Conservation (phyloP, 2,329 filamentous ascomycete genomes). For the Microcyclosporella mali region DNA sequence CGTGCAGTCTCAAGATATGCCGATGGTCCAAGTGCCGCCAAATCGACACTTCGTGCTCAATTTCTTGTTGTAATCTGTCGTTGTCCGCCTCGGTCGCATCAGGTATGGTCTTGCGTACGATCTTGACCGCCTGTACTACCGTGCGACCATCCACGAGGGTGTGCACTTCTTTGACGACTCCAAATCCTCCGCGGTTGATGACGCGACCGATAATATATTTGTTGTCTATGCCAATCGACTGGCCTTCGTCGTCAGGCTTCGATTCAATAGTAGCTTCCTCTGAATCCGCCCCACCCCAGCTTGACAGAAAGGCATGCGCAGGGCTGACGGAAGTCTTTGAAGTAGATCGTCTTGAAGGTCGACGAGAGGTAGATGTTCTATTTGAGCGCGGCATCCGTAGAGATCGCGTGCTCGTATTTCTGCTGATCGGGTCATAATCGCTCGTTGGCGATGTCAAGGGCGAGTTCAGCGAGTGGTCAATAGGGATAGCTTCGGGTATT, state of each 20-base stretch:
- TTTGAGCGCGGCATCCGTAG: slow-evolving; percentile 18
- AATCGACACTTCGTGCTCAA: slow-evolving; percentile 62
- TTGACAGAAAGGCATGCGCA: slow-evolving; percentile 28
- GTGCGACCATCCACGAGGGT: slow-evolving; percentile 51
- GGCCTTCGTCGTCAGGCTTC: slow-evolving; percentile 61
- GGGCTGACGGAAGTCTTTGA: slow-evolving; percentile 27
- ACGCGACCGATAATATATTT: slow-evolving; percentile 63
- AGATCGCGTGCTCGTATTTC: slow-evolving; percentile 27
- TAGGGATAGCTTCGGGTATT: slow-evolving; percentile 24
- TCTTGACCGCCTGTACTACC: slow-evolving; percentile 59
- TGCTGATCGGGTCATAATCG: slow-evolving; percentile 23
- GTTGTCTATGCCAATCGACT: slow-evolving; percentile 54
- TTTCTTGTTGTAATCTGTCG: slow-evolving; percentile 59
- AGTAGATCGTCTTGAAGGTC: slow-evolving; percentile 25
- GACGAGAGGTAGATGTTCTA: slow-evolving; percentile 17
- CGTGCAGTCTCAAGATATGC: slow-evolving; percentile 56
- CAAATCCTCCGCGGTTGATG: slow-evolving; percentile 61
- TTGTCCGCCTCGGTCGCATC: slow-evolving; percentile 55
- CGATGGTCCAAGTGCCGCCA: slow-evolving; percentile 60
- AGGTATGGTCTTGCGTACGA: slow-evolving; percentile 55
- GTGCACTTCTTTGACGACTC: slow-evolving; percentile 60
- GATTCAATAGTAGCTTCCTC: slow-evolving; percentile 26
- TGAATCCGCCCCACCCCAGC: slow-evolving; percentile 23
- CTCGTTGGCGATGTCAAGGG: slow-evolving; percentile 22
- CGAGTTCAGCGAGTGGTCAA: slow-evolving; percentile 22